Evolutionary conservation across 148 eudicot genomes (phyloP).

Genomic region (Pharnaceum exiguum): DNA sequence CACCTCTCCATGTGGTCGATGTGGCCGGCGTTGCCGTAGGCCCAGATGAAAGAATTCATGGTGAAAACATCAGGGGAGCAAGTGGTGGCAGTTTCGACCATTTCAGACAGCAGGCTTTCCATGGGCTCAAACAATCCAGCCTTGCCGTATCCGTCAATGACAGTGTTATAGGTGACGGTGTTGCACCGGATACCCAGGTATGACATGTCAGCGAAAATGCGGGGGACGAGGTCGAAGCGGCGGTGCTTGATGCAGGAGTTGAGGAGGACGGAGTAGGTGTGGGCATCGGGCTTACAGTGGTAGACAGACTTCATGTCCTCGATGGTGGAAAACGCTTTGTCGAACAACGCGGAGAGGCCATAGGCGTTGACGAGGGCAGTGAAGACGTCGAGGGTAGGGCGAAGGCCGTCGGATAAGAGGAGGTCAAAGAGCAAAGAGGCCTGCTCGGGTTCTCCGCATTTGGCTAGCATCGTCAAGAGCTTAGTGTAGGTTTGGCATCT

Average conservation of each 20-base stretch:
- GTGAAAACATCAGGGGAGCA: slow-evolving; percentile 84
- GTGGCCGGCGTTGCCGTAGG: slow-evolving; percentile 60
- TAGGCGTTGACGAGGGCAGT: slow-evolving; percentile 74
- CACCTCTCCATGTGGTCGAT: slow-evolving; percentile 80
- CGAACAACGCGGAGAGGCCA: slow-evolving; percentile 62
- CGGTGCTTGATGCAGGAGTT: slow-evolving; percentile 54
- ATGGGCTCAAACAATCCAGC: slow-evolving; percentile 57
- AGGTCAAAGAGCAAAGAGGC: slow-evolving; percentile 69
- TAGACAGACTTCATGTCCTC: slow-evolving; percentile 60
- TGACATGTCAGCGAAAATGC: slow-evolving; percentile 66
- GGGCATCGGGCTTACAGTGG: slow-evolving; percentile 79
- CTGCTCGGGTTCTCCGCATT: slow-evolving; percentile 66
- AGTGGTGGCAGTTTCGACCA: slow-evolving; percentile 61
- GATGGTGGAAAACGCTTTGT: slow-evolving; percentile 51
- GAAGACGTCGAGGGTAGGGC: slow-evolving; percentile 65
- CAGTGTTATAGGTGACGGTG: slow-evolving; percentile 65
- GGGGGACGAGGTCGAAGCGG: slow-evolving; percentile 48
- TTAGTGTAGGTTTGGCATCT: slow-evolving; percentile 70
- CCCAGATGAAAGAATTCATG: slow-evolving; percentile 66
- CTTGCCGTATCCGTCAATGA: slow-evolving; percentile 92
- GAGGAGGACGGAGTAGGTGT: slow-evolving; percentile 67
- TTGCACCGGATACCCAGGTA: slow-evolving; percentile 51
- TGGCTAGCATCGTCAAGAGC: slow-evolving; percentile 79
- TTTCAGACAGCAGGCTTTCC: slow-evolving; percentile 56
- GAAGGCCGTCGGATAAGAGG: slow-evolving; percentile 66